A percentile compares a stretch with the other conserved stretches of the same genome.
These are phyloP conservation scores for Cryptosporidium baileyi DNA, from an alignment of 169 alveolate genomes.

Conservation along the genomic window DNA sequence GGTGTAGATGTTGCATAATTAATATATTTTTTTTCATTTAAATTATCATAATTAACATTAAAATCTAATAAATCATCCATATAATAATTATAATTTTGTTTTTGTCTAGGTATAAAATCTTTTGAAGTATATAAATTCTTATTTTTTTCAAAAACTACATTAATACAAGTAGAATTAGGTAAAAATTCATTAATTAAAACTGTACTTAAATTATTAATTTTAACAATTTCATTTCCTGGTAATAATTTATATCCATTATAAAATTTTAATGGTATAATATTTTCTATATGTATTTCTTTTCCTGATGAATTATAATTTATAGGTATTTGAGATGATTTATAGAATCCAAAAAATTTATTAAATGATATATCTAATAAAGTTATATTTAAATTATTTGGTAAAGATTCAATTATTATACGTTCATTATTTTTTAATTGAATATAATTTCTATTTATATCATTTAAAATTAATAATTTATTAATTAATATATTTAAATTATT, in stretches of 20 bases:
- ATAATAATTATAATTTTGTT: conserved; percentile 2
- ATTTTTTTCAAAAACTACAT: conserved; percentile 7
- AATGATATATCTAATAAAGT: conserved; percentile 21
- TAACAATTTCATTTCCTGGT: conserved; percentile 18
- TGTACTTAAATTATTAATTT: conserved; percentile 2
- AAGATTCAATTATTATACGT: conserved; percentile 8
- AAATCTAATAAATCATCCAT: neutral
- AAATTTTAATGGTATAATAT: conserved; percentile 9
- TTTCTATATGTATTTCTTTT: conserved; percentile 1
- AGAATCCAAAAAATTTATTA: conserved; percentile 37
- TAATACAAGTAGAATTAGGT: conserved; percentile 33
- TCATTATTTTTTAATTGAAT: conserved; percentile 11
- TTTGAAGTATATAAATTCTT: neutral
- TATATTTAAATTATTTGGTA: neutral
- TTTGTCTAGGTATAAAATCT: conserved; percentile 39
- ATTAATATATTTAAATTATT: neutral
- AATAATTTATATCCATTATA: conserved; percentile 18
- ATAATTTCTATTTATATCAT: neutral
- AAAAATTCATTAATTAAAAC: conserved; percentile 27
- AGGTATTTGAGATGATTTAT: conserved; percentile 35
- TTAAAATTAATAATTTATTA: neutral
- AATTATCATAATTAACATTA: neutral
- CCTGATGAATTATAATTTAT: conserved; percentile 8
- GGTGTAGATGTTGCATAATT: conserved; percentile 9
- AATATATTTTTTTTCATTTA: neutral